These are phyloP conservation scores for Avicennia marina DNA, from an alignment of 257 asterid species.

Conservation along the genomic window DNA sequence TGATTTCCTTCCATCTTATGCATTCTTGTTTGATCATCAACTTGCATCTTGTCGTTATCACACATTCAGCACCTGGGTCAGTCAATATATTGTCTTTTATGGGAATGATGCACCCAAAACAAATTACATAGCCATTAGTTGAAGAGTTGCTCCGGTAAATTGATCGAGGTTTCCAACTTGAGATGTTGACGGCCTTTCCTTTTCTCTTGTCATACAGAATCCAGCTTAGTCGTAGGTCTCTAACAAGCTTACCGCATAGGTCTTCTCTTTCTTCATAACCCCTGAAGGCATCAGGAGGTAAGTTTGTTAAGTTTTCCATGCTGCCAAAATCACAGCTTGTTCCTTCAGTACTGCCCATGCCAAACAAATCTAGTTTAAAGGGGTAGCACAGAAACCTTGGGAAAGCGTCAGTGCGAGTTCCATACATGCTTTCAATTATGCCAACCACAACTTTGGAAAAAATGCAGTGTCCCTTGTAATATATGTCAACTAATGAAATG, in stretches of 20 bases:
- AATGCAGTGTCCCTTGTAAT: constrained; percentile 16
- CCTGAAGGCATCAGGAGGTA: background rate
- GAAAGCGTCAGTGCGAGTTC: background rate
- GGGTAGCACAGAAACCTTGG: constrained; percentile 2
- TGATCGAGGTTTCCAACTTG: constrained; percentile 19
- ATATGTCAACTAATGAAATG: constrained; percentile 21
- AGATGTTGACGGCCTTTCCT: constrained; percentile 16
- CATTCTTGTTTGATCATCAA: constrained; percentile 11
- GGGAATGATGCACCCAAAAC: constrained; percentile 7
- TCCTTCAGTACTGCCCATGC: background rate
- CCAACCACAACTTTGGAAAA: constrained; percentile 7
- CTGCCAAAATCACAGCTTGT: background rate
- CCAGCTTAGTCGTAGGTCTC: constrained; percentile 18
- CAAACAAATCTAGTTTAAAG: constrained; percentile 6
- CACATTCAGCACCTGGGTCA: constrained; percentile 3
- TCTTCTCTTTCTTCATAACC: background rate
- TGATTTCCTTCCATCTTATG: constrained; percentile 14
- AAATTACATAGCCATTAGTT: constrained; percentile 1
- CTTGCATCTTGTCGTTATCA: constrained; percentile 11
- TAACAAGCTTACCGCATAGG: background rate
- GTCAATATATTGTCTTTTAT: background rate
- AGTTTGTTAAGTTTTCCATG: background rate
- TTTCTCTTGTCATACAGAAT: constrained; percentile 4
- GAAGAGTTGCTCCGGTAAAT: background rate
- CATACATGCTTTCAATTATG: background rate